phyloP scores from a whole-genome alignment of 257 asterid genomes.

The Haberlea rhodopensis region DNA sequence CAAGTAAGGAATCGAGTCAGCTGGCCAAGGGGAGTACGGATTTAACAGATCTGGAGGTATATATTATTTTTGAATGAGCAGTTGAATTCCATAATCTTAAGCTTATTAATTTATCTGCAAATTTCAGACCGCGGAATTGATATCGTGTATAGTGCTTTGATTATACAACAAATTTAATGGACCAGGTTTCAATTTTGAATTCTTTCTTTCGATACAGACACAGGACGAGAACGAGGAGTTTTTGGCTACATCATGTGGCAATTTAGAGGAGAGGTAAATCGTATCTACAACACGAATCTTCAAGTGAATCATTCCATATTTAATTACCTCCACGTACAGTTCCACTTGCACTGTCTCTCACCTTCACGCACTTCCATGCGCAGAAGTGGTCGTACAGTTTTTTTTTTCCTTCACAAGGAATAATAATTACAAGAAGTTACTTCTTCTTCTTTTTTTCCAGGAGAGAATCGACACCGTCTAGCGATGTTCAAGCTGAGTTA shows the following conservation, averaged over 20 bases:
- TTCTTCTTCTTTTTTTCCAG: conserved; percentile 40
- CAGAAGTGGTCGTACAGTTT: conserved; percentile 22
- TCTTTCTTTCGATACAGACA: conserved; percentile 3
- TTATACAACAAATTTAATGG: not conserved
- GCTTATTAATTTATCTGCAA: conserved; percentile 22
- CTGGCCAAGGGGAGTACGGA: conserved; percentile 30
- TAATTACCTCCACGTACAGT: conserved; percentile 13
- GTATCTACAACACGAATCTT: conserved; percentile 13
- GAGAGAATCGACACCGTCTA: conserved; percentile 35
- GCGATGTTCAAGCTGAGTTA: conserved; percentile 35
- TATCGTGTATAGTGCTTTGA: conserved; percentile 20
- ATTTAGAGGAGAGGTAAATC: conserved; percentile 37
- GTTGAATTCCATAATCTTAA: not conserved
- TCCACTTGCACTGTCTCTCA: not conserved
- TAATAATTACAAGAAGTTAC: conserved; percentile 16
- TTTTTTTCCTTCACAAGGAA: no score
- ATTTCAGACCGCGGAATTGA: conserved; percentile 26
- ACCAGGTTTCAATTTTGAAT: conserved; percentile 32
- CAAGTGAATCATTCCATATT: conserved; percentile 17
- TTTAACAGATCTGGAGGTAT: conserved; percentile 61
- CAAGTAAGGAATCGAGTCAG: conserved; percentile 44
- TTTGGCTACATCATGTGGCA: conserved; percentile 32
- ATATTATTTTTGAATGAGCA: conserved; percentile 5
- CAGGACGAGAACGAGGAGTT: conserved; percentile 40
- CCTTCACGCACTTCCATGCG: conserved; percentile 17